These are phyloP conservation scores for Petrea volubilis DNA, from an alignment of 257 asterid genomes.

Conservation along the genomic window DNA sequence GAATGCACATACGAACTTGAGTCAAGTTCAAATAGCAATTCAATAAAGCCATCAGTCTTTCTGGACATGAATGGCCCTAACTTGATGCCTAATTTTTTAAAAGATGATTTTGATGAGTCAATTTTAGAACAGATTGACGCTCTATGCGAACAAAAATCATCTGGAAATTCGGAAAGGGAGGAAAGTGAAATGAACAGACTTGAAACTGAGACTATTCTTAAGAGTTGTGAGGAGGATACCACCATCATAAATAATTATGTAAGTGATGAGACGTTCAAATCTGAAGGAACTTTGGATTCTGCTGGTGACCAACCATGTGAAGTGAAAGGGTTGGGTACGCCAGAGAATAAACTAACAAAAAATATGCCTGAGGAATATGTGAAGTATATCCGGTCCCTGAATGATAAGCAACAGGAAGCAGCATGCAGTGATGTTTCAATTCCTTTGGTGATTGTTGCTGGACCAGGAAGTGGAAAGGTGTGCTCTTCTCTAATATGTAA, in stretches of 20 bases:
- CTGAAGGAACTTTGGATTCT: conserved; percentile 29
- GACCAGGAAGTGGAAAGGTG: conserved; percentile 99
- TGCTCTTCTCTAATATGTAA: conserved; percentile 20
- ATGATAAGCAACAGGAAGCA: conserved; percentile 91
- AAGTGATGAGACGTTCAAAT: conserved; percentile 31
- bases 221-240: conserved; percentile 36
- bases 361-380: conserved; percentile 82
- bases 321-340: conserved; percentile 27
- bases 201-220: conserved; percentile 31
- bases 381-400: conserved; percentile 65
- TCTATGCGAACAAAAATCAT: conserved; percentile 58
- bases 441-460: conserved; percentile 94
- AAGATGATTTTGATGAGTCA: conserved; percentile 78
- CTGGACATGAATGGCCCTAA: conserved; percentile 31
- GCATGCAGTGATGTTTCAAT: conserved; percentile 83
- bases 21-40: conserved; percentile 28
- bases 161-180: conserved; percentile 40
- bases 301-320: conserved; percentile 31
- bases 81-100: conserved; percentile 25
- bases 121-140: conserved; percentile 77
- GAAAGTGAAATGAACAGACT: conserved; percentile 18
- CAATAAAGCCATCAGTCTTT: conserved; percentile 34
- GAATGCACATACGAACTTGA: conserved; percentile 26
- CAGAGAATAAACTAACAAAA: conserved; percentile 30
- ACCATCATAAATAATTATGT: conserved; percentile 23